Conservation (phyloP, 2,329 filamentous ascomycete genomes). For the Aureobasidium sp. region DNA sequence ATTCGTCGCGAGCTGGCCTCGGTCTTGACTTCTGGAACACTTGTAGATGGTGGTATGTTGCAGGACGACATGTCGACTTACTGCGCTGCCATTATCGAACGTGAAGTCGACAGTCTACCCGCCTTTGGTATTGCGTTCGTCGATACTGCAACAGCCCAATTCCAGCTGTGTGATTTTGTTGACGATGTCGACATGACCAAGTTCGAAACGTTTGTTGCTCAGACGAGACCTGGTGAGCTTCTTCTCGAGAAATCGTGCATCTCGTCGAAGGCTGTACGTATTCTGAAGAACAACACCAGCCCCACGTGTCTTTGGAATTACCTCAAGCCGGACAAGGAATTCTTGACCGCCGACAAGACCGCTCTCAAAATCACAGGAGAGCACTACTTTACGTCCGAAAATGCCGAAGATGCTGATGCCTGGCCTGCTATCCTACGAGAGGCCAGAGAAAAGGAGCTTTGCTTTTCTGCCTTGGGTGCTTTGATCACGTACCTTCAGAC, state of each 20-base stretch:
- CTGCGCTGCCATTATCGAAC: slow-evolving; percentile 83
- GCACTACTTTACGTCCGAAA: slow-evolving; percentile 64
- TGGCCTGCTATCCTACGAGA: slow-evolving; percentile 74
- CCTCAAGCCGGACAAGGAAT: slow-evolving; percentile 78
- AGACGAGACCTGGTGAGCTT: slow-evolving; percentile 81
- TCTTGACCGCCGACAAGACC: slow-evolving; percentile 80
- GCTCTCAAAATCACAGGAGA: slow-evolving; percentile 72
- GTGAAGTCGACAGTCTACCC: slow-evolving; percentile 62
- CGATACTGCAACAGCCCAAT: slow-evolving; percentile 91
- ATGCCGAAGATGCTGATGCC: slow-evolving; percentile 51
- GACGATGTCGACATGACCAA: slow-evolving; percentile 92
- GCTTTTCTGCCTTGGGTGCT: slow-evolving; percentile 88
- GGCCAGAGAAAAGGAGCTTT: slow-evolving; percentile 66
- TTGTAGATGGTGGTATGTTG: slow-evolving; percentile 93
- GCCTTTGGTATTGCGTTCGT: slow-evolving; percentile 90
- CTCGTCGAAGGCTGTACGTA: slow-evolving; percentile 82
- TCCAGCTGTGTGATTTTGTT: slow-evolving; percentile 83
- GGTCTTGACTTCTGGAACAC: slow-evolving; percentile 83
- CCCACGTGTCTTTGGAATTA: slow-evolving; percentile 95
- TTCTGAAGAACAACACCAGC: slow-evolving; percentile 90
- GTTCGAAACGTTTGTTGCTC: slow-evolving; percentile 93
- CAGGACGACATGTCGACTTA: slow-evolving; percentile 97
- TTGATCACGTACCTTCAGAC: slow-evolving; percentile 75
- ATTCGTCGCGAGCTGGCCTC: slow-evolving; percentile 86
- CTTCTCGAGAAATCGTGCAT: slow-evolving; percentile 80